These are phyloP conservation scores for Pestalotiopsis fici DNA, from an alignment of 2,329 filamentous ascomycete species.

Conservation along the genomic window DNA sequence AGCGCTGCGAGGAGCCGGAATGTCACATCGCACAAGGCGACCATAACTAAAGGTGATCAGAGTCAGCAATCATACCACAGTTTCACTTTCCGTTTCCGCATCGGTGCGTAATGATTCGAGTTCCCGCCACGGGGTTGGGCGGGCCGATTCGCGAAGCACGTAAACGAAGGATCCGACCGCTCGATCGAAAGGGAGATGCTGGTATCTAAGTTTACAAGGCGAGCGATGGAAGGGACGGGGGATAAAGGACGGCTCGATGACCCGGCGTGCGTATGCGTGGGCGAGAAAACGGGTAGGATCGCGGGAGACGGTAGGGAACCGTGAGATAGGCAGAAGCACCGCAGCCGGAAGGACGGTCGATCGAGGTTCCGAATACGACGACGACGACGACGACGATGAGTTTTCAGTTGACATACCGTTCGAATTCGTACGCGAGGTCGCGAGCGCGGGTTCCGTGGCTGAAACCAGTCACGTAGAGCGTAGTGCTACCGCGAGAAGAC, in stretches of 20 bases:
- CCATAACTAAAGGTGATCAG: constrained; percentile 70
- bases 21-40: constrained; percentile 96
- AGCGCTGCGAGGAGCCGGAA: constrained; percentile 91
- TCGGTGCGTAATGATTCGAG: constrained; percentile 31
- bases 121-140: constrained; percentile 30
- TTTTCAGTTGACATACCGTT: constrained; percentile 85
- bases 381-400: constrained; percentile 25
- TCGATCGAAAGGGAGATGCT: constrained; percentile 45
- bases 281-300: constrained; percentile 19
- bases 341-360: constrained; percentile 38
- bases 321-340: constrained; percentile 37
- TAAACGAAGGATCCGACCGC: constrained; percentile 36
- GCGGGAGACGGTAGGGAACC: constrained; percentile 30
- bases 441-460: constrained; percentile 97
- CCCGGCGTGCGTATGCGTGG: constrained; percentile 32
- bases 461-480: constrained; percentile 98
- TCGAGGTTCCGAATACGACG: constrained; percentile 42
- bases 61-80: constrained; percentile 43
- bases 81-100: constrained; percentile 29
- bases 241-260: constrained; percentile 40
- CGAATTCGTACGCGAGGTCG: constrained; percentile 99
- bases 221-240: constrained; percentile 29
- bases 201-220: constrained; percentile 30
- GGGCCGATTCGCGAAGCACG: constrained; percentile 36
- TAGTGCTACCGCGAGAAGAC: constrained; percentile 93